These are phyloP conservation scores for Anthostomella pinea DNA, from an alignment of 2,329 filamentous ascomycete species.

Conservation along the genomic window DNA sequence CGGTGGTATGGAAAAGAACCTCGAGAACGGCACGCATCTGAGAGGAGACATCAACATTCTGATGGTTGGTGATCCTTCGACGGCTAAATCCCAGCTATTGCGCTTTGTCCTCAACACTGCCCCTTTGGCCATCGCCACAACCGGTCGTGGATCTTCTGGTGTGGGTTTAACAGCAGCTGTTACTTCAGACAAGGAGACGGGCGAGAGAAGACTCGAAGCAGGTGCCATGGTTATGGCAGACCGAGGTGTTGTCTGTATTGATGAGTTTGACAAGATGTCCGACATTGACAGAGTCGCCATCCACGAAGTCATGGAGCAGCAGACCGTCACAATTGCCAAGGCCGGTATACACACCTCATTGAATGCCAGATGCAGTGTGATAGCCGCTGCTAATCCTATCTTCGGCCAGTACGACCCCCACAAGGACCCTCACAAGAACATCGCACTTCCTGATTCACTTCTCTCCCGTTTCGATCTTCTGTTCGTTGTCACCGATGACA, in stretches of 20 bases:
- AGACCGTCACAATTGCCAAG: slow-evolving; percentile 98
- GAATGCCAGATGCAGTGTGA: slow-evolving; percentile 93
- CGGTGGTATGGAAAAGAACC: slow-evolving; percentile 95
- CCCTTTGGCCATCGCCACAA: slow-evolving; percentile 93
- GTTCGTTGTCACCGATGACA: slow-evolving; percentile 97
- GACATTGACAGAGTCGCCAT: slow-evolving; percentile 97
- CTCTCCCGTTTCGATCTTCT: slow-evolving; percentile 97
- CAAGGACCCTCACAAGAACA: slow-evolving; percentile 98
- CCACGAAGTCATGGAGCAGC: slow-evolving; percentile 99
- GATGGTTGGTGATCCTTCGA: slow-evolving; percentile 98
- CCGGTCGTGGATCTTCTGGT: slow-evolving; percentile 91
- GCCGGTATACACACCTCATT: slow-evolving; percentile 96
- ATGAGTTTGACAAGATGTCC: slow-evolving; percentile 99
- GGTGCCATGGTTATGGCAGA: slow-evolving; percentile 99
- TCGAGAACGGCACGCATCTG: slow-evolving; percentile 96
- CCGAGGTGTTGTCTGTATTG: slow-evolving; percentile 95
- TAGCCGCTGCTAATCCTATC: slow-evolving; percentile 95
- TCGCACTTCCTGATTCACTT: slow-evolving; percentile 92
- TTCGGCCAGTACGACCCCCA: slow-evolving; percentile 98
- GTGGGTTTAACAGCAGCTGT: slow-evolving; percentile 97
- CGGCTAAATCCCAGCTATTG: slow-evolving; percentile 95
- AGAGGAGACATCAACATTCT: slow-evolving; percentile 98
- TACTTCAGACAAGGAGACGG: slow-evolving; percentile 95
- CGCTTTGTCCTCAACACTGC: slow-evolving; percentile 97
- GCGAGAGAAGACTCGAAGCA: slow-evolving; percentile 88